Evolutionary conservation across 148 eudicot species (phyloP), one percentile per base, ranked within the genome.

Genomic region (Fallopia convolvulus): DNA sequence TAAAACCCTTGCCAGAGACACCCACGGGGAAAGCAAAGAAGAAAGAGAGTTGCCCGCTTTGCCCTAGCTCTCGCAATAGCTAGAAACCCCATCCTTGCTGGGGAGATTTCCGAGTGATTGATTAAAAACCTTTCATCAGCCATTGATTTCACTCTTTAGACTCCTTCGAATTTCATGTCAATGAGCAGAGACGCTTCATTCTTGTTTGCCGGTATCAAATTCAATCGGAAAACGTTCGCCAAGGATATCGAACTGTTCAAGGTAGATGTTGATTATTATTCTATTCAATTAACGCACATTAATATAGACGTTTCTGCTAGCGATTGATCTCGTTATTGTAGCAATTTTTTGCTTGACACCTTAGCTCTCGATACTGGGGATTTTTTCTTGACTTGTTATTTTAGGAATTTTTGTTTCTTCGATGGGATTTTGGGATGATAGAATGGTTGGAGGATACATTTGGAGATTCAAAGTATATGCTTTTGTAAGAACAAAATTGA

Each of bases 131-230:
- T 9, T 14, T 33, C 4, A 68, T 46, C 44, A 39, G 17, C 46
- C 18, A 13, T 4, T 36, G 44, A 68, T 68, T 39, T 66, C 44
- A 36, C 20, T 66, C 36, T 66, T 2, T 17, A 33, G 44, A 68
- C 72, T 6, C 46, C 7, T 15, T 21, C 72, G 44, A 68, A 68
- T 68, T 10, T 18, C 8, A 70, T 21, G n/a, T 32, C 74, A 44
- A 88, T 88, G 93, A 90, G 87, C 21, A 84, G 76, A 74, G 90
- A 83, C 48, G 48, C 95, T 20, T 92, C 92, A 6, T 94, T 92
- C 84, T 79, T 94, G 3, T 94, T 94, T 85, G 81, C 97, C 2
- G 95, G 98, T 36, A 84, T 88, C 75, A 84, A 79, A 26, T 94
- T 94, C 63, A 79, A 92, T 72, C 88, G 89, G 33, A 92, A 89